Conservation (phyloP, 306 rosid species). For the Gleditsia sinensis region DNA sequence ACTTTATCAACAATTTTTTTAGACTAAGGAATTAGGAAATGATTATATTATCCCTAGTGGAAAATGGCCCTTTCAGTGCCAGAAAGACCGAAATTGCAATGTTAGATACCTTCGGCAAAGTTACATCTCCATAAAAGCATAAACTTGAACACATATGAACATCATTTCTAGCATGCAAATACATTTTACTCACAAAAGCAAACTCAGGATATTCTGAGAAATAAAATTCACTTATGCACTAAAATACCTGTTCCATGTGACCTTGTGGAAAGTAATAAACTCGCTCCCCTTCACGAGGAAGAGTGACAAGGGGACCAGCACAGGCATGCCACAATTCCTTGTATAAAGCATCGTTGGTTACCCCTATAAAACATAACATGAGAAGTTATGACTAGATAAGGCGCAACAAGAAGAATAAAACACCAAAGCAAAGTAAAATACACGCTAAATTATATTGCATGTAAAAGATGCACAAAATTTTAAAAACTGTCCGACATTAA, state of each 20-base stretch:
- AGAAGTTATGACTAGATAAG: not conserved
- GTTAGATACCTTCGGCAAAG: not conserved
- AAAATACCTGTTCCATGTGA: slow-evolving; percentile 94
- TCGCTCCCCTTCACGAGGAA: slow-evolving; percentile 88
- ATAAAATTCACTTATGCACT: not conserved
- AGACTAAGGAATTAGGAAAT: not conserved
- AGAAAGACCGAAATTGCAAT: not conserved
- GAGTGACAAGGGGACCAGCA: slow-evolving; percentile 98
- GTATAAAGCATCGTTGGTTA: slow-evolving; percentile 71
- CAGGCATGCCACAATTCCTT: slow-evolving; percentile 99
- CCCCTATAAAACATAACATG: slow-evolving; percentile 48
- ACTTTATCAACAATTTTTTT: not conserved
- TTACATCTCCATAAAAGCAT: not conserved
- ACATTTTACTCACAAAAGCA: not conserved
- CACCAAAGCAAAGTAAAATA: not conserved
- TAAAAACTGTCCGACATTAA: not conserved
- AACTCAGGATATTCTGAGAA: not conserved
- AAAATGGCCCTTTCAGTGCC: not conserved
- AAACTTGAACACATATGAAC: not conserved
- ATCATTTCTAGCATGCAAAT: not conserved
- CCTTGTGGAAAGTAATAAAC: slow-evolving; percentile 98
- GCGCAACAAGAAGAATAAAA: not conserved
- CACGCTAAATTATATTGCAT: not conserved
- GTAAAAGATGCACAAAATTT: not conserved
- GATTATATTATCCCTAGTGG: not conserved